Conservation (phyloP, 148 eudicot species). For the Chenopodium berlandieri region DNA sequence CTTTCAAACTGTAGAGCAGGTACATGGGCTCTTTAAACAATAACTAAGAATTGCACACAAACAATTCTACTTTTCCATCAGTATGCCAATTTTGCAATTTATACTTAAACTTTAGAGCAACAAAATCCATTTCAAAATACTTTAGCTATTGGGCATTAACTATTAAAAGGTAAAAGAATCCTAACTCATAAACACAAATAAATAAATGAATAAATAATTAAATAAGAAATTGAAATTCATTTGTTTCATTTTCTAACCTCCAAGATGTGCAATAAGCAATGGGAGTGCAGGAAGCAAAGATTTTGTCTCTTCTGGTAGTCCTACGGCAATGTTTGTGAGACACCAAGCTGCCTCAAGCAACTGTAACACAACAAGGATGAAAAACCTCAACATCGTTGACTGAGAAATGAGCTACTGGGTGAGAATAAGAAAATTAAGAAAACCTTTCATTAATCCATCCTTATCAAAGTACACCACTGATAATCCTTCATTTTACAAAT, state of each 20-base stretch:
- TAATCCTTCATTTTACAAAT: no score
- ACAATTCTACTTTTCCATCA: neutral
- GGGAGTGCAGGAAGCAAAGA: constrained; percentile 92
- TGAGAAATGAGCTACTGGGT: neutral
- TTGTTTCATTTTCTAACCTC: constrained; percentile 52
- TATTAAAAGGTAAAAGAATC: neutral
- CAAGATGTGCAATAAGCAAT: constrained; percentile 87
- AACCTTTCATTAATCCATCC: neutral
- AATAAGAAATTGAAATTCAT: neutral
- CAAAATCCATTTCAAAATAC: neutral
- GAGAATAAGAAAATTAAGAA: neutral
- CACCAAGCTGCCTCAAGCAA: constrained; percentile 99
- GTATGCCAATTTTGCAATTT: neutral
- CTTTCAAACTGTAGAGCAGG: neutral
- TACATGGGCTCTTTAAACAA: neutral
- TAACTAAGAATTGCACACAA: neutral
- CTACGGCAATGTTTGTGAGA: constrained; percentile 95
- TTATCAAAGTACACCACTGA: neutral
- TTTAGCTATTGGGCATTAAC: neutral
- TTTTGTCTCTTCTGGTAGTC: constrained; percentile 89
- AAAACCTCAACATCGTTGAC: neutral
- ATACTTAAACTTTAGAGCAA: neutral
- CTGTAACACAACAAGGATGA: constrained; percentile 40
- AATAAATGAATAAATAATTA: neutral
- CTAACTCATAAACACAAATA: neutral